Evolutionary conservation across 495 filamentous ascomycete species (phyloP), one percentile per base, ranked within the genome.

Genomic region (Penicillium odoratum): DNA sequence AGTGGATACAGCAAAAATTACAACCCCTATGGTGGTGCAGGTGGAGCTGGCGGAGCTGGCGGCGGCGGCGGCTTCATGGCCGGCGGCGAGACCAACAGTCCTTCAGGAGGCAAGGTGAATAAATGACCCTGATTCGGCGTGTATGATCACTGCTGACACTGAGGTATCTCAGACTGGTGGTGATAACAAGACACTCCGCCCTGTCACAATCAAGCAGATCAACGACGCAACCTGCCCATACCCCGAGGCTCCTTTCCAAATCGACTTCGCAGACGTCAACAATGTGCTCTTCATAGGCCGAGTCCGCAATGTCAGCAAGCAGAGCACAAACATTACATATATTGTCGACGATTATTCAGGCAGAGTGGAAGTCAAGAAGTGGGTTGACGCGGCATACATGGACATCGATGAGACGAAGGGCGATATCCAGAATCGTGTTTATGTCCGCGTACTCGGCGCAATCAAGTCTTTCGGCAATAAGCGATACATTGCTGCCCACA

Each of bases 331-430:
- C 77, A 81, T 89, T 58, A 96, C 89, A 33, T 97, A 96, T 83
- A 88, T 85, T 63, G 74, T 98, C 62, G 95, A 98, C 75, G 94
- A 98, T 75, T 94, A 95, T 72, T 98, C 94, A 0, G 94, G 91
- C 56, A 79, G 84, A 29, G 85, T 97, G 55, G 94, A 98, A 78
- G 92, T 91, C 42, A 97, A 97, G 79, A 85, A 90, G 71, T 98
- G 91, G 91, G 76, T 92, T 21, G 91, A 97, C 75, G 69, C 80
- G 7, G 76, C 78, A 55, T 71, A 71, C 31, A 81, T 81, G 72
- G 79, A 83, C 49, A 77, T 66, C 30, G 68, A 76, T 48, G 71
- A 71, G 16, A 83, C 81, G 60, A 65, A 73, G 38, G 15, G 38
- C 31, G 82, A 83, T 68, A 67, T 84, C 38, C 70, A 77, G 55